Conservation (phyloP, 169 alveolate species). For the Cryptosporidium felis region DNA sequence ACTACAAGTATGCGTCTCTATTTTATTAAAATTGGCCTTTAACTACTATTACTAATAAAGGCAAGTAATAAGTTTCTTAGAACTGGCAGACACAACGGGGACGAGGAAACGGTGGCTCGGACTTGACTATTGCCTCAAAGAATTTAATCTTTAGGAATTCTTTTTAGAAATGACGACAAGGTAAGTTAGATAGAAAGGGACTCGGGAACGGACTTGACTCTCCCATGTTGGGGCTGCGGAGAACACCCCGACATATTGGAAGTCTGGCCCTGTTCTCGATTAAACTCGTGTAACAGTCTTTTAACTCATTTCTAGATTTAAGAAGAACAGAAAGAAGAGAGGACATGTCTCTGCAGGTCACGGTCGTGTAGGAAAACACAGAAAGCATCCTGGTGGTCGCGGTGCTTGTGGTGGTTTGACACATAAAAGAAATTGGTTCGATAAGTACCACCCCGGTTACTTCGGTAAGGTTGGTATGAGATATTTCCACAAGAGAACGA, state of each 20-base stretch:
- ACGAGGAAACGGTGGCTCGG: not conserved
- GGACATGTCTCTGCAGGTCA: conserved; percentile 99
- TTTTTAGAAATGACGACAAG: conserved; percentile 45
- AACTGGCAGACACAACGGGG: not conserved
- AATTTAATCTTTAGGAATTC: not conserved
- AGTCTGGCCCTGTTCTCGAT: not conserved
- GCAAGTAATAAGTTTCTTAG: not conserved
- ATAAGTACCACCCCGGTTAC: conserved; percentile 98
- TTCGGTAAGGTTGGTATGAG: conserved; percentile 99
- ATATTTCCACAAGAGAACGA: conserved; percentile 92
- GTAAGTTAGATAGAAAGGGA: no score
- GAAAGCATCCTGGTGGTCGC: conserved; percentile 99
- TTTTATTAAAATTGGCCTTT: no score
- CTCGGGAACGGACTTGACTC: no score
- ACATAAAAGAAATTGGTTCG: conserved; percentile 94
- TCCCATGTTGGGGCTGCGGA: no score
- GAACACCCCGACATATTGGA: no score
- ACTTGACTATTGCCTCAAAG: not conserved
- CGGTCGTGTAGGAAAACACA: conserved; percentile 99
- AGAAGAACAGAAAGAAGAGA: conserved; percentile 95
- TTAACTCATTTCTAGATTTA: conserved; percentile 82
- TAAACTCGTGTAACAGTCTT: not conserved
- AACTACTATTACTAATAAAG: not conserved
- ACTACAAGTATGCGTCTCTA: conserved; percentile 13
- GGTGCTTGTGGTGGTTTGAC: conserved; percentile 98